Percentiles rank a stretch among this genome's conserved stretches.
Conservation (phyloP, 2,329 filamentous ascomycete species). For the Xylaria sp. region DNA sequence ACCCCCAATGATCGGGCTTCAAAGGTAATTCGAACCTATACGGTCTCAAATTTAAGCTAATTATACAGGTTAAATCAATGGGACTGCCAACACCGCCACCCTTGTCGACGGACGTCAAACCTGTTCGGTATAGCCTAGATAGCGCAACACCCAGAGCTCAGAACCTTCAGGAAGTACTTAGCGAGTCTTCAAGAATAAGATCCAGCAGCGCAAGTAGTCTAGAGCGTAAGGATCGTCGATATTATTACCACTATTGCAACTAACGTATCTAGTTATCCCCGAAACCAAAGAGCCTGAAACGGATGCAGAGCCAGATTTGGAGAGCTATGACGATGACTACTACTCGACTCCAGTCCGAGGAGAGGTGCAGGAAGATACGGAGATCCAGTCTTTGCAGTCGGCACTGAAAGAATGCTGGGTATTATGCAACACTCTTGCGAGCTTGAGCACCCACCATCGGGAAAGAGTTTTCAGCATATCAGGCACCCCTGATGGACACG, state of each 20-base stretch:
- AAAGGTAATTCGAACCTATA: conserved; percentile 50
- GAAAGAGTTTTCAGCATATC: conserved; percentile 81
- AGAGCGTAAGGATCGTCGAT: conserved; percentile 69
- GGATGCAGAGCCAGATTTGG: conserved; percentile 64
- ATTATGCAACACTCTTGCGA: conserved; percentile 89
- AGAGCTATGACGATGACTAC: conserved; percentile 65
- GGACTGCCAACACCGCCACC: conserved; percentile 72
- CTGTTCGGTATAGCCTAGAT: conserved; percentile 72
- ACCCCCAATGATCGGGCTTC: conserved; percentile 51
- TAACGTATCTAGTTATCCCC: conserved; percentile 62
- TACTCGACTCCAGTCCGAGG: conserved; percentile 57
- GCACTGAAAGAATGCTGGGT: conserved; percentile 93
- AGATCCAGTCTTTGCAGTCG: conserved; percentile 75
- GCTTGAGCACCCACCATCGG: conserved; percentile 84
- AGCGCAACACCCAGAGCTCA: conserved; percentile 84
- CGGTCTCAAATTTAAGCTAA: conserved; percentile 29
- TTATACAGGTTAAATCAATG: conserved; percentile 49
- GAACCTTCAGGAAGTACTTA: conserved; percentile 77
- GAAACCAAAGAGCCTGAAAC: conserved; percentile 61
- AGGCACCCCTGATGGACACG: conserved; percentile 79
- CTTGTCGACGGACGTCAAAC: conserved; percentile 79
- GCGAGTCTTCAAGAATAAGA: conserved; percentile 65
- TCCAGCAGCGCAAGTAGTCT: conserved; percentile 79
- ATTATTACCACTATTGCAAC: conserved; percentile 21
- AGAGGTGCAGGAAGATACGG: conserved; percentile 60